Evolutionary conservation across 1,284 basidiomycete genomes (phyloP).

Genomic region (Cystobasidium pallidum): DNA sequence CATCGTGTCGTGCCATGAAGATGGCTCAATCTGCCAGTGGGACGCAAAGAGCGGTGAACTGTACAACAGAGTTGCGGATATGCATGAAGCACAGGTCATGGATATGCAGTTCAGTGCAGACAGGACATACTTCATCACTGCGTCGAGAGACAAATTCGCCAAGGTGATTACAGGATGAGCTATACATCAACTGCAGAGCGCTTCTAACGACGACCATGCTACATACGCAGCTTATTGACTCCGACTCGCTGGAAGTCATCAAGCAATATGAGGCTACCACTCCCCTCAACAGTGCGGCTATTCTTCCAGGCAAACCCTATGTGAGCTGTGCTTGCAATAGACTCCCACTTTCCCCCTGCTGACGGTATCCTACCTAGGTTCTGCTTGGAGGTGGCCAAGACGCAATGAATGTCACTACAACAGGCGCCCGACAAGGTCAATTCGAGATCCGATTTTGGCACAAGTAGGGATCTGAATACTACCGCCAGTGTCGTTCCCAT

Average conservation of each 20-base stretch:
- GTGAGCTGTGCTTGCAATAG: constrained; percentile 58
- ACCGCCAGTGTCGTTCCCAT: too few relatives aligned
- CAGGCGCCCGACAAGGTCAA: constrained; percentile 88
- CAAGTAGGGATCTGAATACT: constrained; percentile 59
- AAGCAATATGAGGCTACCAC: constrained; percentile 94
- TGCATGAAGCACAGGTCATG: constrained; percentile 76
- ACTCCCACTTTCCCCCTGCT: neutral
- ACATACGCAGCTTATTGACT: constrained; percentile 75
- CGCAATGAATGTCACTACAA: constrained; percentile 96
- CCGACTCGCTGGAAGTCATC: constrained; percentile 82
- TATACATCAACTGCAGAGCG: neutral
- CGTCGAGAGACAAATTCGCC: constrained; percentile 94
- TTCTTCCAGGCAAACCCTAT: constrained; percentile 77
- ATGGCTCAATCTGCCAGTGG: constrained; percentile 85
- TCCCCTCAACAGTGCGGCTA: constrained; percentile 89
- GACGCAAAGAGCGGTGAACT: constrained; percentile 78
- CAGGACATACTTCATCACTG: constrained; percentile 92
- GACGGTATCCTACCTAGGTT: constrained; percentile 61
- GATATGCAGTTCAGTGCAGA: constrained; percentile 91
- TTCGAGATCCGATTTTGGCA: constrained; percentile 99
- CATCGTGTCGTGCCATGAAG: constrained; percentile 93
- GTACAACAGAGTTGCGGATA: constrained; percentile 75
- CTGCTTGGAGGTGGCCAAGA: constrained; percentile 96
- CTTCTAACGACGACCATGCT: neutral
- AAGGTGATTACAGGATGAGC: constrained; percentile 63